Conservation (phyloP, 176 grass and related monocot genomes). For the Paspalum vaginatum region DNA sequence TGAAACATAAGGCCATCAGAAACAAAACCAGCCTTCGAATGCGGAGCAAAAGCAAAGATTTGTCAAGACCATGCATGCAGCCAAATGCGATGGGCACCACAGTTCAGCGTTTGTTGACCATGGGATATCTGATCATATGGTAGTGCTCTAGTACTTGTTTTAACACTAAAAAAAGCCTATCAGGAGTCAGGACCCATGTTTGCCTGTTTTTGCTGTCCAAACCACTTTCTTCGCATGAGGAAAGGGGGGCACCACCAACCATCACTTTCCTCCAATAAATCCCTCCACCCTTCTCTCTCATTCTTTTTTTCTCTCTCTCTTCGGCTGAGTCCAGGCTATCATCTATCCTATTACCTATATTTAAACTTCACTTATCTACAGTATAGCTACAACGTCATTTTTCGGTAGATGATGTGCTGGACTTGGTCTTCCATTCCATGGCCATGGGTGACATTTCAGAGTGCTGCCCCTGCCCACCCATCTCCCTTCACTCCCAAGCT, state of each 20-base stretch:
- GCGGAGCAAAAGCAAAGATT: slow-evolving; percentile 23
- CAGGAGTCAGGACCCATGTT: slow-evolving; percentile 6
- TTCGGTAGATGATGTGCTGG: too few relatives aligned
- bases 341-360: too few relatives aligned
- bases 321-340: too few relatives aligned
- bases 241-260: slow-evolving; percentile 43
- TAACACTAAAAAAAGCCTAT: slow-evolving; percentile 63
- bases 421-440: slow-evolving; percentile 44
- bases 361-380: too few relatives aligned
- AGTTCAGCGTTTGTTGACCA: slow-evolving; percentile 32
- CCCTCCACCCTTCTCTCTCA: neutral
- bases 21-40: slow-evolving; percentile 47
- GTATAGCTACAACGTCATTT: too few relatives aligned
- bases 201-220: slow-evolving; percentile 49
- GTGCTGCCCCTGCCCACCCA: slow-evolving; percentile 57
- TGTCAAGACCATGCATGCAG: slow-evolving; percentile 48
- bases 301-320: too few relatives aligned
- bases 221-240: slow-evolving; percentile 89
- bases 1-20: slow-evolving; percentile 40
- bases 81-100: slow-evolving; percentile 41
- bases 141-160: slow-evolving; percentile 49
- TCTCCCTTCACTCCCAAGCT: slow-evolving; percentile 97
- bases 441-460: slow-evolving; percentile 65
- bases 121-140: slow-evolving; percentile 37
- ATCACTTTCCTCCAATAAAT: slow-evolving; percentile 66